phyloP scores from a whole-genome alignment of 768 basidiomycete species.

The Suillus fuscotomentosus region DNA sequence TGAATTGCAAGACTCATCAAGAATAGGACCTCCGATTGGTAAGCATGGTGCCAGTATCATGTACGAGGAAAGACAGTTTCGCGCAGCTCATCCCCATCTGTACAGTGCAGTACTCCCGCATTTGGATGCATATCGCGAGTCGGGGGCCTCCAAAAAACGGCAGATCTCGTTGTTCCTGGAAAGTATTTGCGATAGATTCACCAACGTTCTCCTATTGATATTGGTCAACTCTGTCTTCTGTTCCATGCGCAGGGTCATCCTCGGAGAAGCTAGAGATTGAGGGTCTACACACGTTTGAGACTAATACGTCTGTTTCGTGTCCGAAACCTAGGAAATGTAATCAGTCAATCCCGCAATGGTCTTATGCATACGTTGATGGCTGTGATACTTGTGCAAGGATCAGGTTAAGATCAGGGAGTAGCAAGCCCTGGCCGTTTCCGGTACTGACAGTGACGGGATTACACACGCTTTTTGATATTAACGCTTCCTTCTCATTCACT shows the following conservation, averaged over 20 bases:
- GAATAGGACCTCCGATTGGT: neutral
- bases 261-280: neutral
- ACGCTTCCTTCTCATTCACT: neutral
- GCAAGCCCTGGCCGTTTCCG: neutral
- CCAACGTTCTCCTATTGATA: neutral
- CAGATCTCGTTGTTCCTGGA: neutral
- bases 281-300: neutral
- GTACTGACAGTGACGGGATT: neutral
- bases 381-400: neutral
- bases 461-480: constrained; percentile 1
- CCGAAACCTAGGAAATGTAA: neutral
- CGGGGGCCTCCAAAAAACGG: neutral
- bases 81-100: neutral
- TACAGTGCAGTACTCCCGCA: neutral
- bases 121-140: neutral
- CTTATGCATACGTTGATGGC: neutral
- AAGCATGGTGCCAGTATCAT: neutral
- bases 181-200: neutral
- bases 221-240: neutral
- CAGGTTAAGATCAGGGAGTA: neutral
- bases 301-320: neutral
- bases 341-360: neutral
- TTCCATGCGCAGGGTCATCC: neutral
- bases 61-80: neutral
- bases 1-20: neutral